These are phyloP conservation scores for Heterobasidion irregulare DNA, from an alignment of 1,284 basidiomycete genomes.

Conservation along the genomic window DNA sequence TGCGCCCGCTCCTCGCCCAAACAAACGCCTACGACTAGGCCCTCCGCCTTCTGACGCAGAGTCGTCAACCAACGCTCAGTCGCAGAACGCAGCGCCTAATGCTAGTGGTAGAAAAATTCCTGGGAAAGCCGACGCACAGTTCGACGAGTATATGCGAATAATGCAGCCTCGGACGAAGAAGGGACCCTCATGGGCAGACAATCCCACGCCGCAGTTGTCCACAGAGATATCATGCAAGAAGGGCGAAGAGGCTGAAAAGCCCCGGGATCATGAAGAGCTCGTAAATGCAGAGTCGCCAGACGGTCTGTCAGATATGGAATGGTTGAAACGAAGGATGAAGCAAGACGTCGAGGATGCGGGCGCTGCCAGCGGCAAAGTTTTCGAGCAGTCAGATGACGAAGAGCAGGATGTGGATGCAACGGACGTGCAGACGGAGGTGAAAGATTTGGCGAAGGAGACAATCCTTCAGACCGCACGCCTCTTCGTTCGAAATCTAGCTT, in stretches of 20 bases:
- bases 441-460: constrained; percentile 44
- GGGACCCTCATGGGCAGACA: constrained; percentile 64
- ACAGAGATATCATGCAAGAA: constrained; percentile 13
- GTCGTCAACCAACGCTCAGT: constrained; percentile 5
- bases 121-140: constrained; percentile 24
- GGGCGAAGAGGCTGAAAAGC: constrained; percentile 8
- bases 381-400: constrained; percentile 56
- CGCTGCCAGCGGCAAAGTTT: constrained; percentile 32
- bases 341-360: constrained; percentile 30
- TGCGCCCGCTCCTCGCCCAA: constrained; percentile 54
- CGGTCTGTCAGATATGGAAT: constrained; percentile 58
- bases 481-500: constrained; percentile 89
- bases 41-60: constrained; percentile 24
- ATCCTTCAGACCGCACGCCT: constrained; percentile 78
- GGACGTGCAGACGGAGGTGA: constrained; percentile 9
- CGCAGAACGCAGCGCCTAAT: constrained; percentile 10
- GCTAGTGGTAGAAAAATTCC: constrained; percentile 15
- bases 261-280: constrained; percentile 5
- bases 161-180: constrained; percentile 55
- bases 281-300: constrained; percentile 15
- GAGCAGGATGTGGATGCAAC: constrained; percentile 11
- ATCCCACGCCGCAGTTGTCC: constrained; percentile 12
- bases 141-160: constrained; percentile 54
- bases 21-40: constrained; percentile 57
- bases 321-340: constrained; percentile 65